phyloP scores from a whole-genome alignment of 371 early-diverging fungal genomes.

The Hamiltosporidium tvaerminnensis region DNA sequence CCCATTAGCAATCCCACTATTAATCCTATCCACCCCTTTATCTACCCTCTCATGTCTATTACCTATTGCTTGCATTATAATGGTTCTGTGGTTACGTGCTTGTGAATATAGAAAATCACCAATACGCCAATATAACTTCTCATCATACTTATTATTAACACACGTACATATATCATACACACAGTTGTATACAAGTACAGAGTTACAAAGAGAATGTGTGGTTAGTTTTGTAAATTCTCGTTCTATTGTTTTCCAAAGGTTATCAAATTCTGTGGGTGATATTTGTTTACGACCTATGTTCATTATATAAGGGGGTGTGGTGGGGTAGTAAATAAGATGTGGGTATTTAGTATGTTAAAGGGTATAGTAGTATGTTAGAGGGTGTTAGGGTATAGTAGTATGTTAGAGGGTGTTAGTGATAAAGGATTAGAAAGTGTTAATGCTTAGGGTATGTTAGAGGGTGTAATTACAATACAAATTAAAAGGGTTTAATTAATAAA shows the following conservation, averaged over 20 bases:
- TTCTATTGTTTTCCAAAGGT: conserved; percentile 17
- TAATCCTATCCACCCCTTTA: not conserved
- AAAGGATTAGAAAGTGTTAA: too few relatives aligned
- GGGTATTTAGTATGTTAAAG: too few relatives aligned
- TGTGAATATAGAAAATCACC: conserved; percentile 34
- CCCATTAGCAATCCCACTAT: not conserved
- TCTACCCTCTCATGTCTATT: not conserved
- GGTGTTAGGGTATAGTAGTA: too few relatives aligned
- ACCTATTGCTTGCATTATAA: conserved; percentile 6
- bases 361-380: too few relatives aligned
- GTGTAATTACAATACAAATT: too few relatives aligned
- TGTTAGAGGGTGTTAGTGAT: too few relatives aligned
- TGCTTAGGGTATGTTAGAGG: too few relatives aligned
- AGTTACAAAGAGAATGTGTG: conserved; percentile 6
- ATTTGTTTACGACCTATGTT: conserved; percentile 22
- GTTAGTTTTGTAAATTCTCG: conserved; percentile 14
- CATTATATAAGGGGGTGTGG: too few relatives aligned
- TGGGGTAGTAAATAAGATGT: too few relatives aligned
- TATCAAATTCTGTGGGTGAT: conserved; percentile 12
- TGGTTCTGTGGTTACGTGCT: conserved; percentile 1
- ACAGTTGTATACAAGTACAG: conserved; percentile 20
- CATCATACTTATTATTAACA: conserved; percentile 6
- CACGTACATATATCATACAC: conserved; percentile 29
- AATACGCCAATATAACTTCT: conserved; percentile 35
- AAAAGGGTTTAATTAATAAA: too few relatives aligned